Conservation (phyloP, 2,329 filamentous ascomycete species). For the Thielaviopsis euricoi region DNA sequence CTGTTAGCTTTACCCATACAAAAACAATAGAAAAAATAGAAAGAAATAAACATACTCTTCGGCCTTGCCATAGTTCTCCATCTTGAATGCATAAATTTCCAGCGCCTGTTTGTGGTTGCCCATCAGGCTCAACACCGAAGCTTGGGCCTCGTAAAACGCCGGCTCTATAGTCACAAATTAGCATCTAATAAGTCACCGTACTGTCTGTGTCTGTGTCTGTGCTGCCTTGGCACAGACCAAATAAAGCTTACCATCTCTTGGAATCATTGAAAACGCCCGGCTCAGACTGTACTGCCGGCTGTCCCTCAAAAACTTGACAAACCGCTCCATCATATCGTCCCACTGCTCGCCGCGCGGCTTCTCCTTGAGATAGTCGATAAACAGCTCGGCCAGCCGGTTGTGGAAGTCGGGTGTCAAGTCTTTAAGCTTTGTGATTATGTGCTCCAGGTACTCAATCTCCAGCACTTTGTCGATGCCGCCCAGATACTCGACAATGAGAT, state of each 20-base stretch:
- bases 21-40: conserved; percentile 10
- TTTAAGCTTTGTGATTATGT: conserved; percentile 74
- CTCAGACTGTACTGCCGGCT: conserved; percentile 69
- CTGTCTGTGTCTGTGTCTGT: no score
- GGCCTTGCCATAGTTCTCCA: conserved; percentile 72
- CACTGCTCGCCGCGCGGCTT: conserved; percentile 31
- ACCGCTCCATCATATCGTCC: conserved; percentile 42
- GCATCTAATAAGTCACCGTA: neutral
- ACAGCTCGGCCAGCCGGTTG: conserved; percentile 60
- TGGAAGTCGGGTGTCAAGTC: conserved; percentile 78
- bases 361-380: conserved; percentile 38
- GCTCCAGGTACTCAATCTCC: conserved; percentile 72
- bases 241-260: conserved; percentile 50
- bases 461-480: conserved; percentile 50
- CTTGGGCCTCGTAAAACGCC: conserved; percentile 74
- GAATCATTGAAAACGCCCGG: conserved; percentile 61
- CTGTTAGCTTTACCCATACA: conserved; percentile 19
- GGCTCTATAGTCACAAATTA: conserved; percentile 39
- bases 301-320: conserved; percentile 58
- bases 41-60: conserved; percentile 53
- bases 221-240: neutral
- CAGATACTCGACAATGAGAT: conserved; percentile 60
- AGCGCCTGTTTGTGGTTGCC: conserved; percentile 86
- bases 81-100: conserved; percentile 94
- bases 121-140: conserved; percentile 87